These are phyloP conservation scores for Trichosporon coremiiforme DNA, from an alignment of 1,284 basidiomycete species.

Conservation along the genomic window DNA sequence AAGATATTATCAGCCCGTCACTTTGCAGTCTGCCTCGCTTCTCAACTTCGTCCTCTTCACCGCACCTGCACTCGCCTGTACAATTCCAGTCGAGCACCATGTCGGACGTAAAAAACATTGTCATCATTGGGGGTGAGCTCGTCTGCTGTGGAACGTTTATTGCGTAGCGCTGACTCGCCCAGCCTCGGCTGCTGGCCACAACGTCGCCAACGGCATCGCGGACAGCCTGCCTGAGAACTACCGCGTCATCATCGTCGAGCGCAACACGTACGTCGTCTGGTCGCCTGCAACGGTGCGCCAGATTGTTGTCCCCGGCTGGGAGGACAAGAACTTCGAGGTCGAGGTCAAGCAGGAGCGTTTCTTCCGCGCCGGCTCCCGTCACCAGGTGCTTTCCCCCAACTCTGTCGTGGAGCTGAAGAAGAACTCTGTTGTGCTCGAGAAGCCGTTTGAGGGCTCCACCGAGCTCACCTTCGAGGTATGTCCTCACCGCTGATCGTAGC, in stretches of 20 bases:
- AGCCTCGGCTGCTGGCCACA: conserved; percentile 50
- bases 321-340: conserved; percentile 47
- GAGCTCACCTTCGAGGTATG: conserved; percentile 55
- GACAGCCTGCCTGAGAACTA: conserved; percentile 51
- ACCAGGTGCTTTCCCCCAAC: conserved; percentile 47
- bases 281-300: conserved; percentile 54
- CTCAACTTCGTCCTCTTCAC: not conserved
- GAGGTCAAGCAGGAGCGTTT: conserved; percentile 43
- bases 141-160: no score
- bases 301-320: conserved; percentile 56
- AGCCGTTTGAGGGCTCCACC: conserved; percentile 50
- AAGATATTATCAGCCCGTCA: not conserved
- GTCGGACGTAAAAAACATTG: conserved; percentile 40
- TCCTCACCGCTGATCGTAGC: not conserved
- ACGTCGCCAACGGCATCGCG: conserved; percentile 47
- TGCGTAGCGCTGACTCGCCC: not conserved
- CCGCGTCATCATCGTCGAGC: conserved; percentile 58
- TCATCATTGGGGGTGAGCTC: conserved; percentile 45
- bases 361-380: conserved; percentile 43
- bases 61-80: not conserved
- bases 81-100: not conserved
- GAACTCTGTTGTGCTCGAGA: conserved; percentile 48
- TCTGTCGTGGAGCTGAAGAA: conserved; percentile 52
- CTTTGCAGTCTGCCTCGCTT: not conserved
- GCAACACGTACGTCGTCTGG: conserved; percentile 51